Conservation (phyloP, 306 rosid species). For the Prunus fruticosa region DNA sequence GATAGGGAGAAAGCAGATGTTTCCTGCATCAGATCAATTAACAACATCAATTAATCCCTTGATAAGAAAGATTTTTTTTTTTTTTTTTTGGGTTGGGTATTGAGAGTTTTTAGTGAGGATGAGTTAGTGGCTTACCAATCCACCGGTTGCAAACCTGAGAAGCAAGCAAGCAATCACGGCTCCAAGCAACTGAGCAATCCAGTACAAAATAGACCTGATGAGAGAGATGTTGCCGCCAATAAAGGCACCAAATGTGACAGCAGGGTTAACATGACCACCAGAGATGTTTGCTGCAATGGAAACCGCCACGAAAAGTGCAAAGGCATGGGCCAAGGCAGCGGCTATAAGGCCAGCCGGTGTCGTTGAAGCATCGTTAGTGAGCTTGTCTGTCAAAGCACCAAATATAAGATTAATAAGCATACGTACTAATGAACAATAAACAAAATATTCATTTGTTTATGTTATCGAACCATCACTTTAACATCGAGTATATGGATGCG, state of each 20-base stretch:
- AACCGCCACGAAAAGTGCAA: constrained; percentile 73
- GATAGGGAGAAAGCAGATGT: constrained; percentile 63
- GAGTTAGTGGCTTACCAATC: constrained; percentile 38
- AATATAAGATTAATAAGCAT: background rate
- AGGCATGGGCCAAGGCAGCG: constrained; percentile 66
- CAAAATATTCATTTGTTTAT: background rate
- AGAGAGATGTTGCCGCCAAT: constrained; percentile 76
- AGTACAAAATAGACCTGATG: constrained; percentile 53
- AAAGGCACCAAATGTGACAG: constrained; percentile 73
- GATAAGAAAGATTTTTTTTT: background rate
- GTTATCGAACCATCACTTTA: background rate
- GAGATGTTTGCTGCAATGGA: constrained; percentile 74
- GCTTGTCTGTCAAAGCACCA: constrained; percentile 44
- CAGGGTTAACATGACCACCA: constrained; percentile 81
- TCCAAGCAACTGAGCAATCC: constrained; percentile 86
- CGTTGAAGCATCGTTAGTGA: constrained; percentile 52
- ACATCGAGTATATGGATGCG: background rate
- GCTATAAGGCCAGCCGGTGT: constrained; percentile 69
- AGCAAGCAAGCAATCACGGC: constrained; percentile 79
- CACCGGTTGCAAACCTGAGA: constrained; percentile 68
- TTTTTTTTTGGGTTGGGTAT: background rate
- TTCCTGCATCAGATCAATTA: constrained; percentile 36
- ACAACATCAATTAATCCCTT: background rate
- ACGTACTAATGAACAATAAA: background rate
- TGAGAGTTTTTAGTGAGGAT: background rate